Conservation (phyloP, 306 rosid genomes). For the Quercus aquifolioides region DNA sequence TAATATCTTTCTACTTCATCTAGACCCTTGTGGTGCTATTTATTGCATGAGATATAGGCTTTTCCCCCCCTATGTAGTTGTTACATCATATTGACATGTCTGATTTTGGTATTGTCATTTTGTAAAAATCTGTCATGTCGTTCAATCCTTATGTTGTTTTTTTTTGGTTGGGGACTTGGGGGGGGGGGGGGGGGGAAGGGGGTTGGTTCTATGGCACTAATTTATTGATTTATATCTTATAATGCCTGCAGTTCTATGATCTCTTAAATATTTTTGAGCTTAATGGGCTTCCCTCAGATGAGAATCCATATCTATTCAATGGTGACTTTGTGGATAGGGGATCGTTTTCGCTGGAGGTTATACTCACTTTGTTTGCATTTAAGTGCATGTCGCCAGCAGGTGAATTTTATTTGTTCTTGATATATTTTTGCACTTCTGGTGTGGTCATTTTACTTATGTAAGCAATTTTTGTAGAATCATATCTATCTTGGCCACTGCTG, state of each 20-base stretch:
- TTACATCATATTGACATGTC: neutral
- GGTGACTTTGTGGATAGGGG: slow-evolving; percentile 99
- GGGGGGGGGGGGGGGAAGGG: no score
- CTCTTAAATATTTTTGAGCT: slow-evolving; percentile 97
- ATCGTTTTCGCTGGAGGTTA: slow-evolving; percentile 95
- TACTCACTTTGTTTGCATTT: slow-evolving; percentile 92
- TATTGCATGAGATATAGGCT: neutral
- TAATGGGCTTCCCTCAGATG: slow-evolving; percentile 99
- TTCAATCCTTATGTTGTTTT: neutral
- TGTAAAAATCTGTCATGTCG: neutral
- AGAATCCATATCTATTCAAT: slow-evolving; percentile 93
- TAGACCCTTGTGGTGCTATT: neutral
- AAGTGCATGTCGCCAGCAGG: slow-evolving; percentile 99
- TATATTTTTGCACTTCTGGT: neutral
- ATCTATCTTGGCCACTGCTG: neutral
- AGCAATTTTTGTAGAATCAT: neutral
- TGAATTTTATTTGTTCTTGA: slow-evolving; percentile 27
- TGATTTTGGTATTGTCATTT: neutral
- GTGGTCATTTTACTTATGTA: neutral
- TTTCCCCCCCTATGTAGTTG: neutral
- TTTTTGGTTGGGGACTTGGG: neutral
- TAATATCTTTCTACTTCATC: neutral
- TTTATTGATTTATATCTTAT: slow-evolving; percentile 2
- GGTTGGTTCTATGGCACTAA: neutral
- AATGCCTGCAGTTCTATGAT: slow-evolving; percentile 80